Conservation (phyloP, 805 yeast genomes). For the Ogataea nonfermentans region DNA sequence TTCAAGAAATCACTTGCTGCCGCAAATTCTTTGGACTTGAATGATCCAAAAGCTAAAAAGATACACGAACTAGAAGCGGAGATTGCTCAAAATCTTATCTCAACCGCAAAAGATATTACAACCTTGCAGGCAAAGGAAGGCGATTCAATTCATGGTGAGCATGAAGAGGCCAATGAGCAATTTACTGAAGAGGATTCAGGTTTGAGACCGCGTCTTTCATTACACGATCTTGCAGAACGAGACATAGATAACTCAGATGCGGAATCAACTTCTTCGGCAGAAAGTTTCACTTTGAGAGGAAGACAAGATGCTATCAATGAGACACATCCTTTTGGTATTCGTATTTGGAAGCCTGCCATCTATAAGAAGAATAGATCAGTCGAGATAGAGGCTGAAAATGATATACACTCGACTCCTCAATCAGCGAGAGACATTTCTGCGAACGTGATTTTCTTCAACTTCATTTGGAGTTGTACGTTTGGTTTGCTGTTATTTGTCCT, state of each 20-base stretch:
- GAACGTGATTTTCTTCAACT: conserved; percentile 65
- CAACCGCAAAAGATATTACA: conserved; percentile 27
- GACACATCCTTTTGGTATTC: conserved; percentile 97
- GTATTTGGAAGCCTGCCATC: conserved; percentile 97
- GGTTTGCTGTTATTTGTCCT: conserved; percentile 61
- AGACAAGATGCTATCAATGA: conserved; percentile 95
- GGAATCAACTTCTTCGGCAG: conserved; percentile 50
- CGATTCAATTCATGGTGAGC: conserved; percentile 22
- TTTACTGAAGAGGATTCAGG: conserved; percentile 17
- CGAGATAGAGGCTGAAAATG: conserved; percentile 86
- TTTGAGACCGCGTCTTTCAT: conserved; percentile 9
- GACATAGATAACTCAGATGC: conserved; percentile 36
- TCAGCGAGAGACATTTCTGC: conserved; percentile 51
- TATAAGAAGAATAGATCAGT: conserved; percentile 92
- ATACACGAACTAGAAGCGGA: conserved; percentile 29
- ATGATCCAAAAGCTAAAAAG: conserved; percentile 14
- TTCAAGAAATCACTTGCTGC: conserved; percentile 32
- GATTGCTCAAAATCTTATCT: conserved; percentile 24
- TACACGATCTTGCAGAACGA: conserved; percentile 15
- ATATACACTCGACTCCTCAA: conserved; percentile 74
- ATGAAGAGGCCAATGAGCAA: conserved; percentile 14
- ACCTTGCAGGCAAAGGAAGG: conserved; percentile 31
- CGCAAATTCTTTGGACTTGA: conserved; percentile 1
- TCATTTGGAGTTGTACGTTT: conserved; percentile 69
- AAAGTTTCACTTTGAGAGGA: conserved; percentile 84